Conservation (phyloP, 306 rosid genomes). For the Sechiopsis laciniata region DNA sequence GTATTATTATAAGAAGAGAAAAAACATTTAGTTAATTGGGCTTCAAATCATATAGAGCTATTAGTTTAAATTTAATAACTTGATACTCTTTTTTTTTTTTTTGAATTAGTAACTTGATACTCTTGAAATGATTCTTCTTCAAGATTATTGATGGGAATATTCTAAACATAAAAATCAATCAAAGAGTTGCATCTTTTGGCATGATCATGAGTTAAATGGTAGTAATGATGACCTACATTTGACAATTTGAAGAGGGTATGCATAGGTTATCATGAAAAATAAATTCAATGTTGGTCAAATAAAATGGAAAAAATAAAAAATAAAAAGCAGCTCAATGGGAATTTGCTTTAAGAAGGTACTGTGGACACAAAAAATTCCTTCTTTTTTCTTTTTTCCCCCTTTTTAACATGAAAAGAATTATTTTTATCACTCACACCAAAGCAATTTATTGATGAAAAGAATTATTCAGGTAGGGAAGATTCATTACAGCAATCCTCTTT, state of each 20-base stretch:
- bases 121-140: neutral
- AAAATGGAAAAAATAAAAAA: neutral
- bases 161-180: neutral
- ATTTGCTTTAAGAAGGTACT: neutral
- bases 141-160: neutral
- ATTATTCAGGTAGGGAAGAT: neutral
- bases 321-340: neutral
- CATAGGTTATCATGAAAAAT: neutral
- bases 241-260: neutral
- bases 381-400: too few species aligned
- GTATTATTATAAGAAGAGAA: neutral
- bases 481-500: conserved; percentile 16
- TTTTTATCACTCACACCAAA: neutral
- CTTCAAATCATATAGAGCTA: neutral
- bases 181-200: neutral
- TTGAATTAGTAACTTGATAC: too few species aligned
- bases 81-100: too few species aligned
- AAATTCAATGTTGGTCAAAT: neutral
- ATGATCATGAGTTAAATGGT: neutral
- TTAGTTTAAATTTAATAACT: too few species aligned
- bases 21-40: neutral
- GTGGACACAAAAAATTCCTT: neutral
- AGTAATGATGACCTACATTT: neutral
- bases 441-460: neutral
- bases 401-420: too few species aligned